These are phyloP conservation scores for Chlorella sp. DNA, from an alignment of 139 green algal genomes.

Conservation along the genomic window DNA sequence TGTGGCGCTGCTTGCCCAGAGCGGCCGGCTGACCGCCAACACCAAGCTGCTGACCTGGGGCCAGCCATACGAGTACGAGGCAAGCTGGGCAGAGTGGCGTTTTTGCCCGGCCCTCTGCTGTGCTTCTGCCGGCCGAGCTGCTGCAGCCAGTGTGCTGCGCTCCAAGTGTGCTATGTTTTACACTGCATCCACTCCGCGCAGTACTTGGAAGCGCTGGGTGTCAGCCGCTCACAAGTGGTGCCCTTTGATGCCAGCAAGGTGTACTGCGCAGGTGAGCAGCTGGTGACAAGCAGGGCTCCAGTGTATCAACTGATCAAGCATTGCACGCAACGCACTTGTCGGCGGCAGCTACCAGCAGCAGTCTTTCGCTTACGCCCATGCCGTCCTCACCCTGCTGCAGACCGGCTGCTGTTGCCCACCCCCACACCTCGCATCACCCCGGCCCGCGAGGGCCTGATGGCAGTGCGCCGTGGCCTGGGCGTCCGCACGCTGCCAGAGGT, in stretches of 20 bases:
- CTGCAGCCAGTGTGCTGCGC: background rate
- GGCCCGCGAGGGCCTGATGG: conserved; percentile 36
- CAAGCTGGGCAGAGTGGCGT: background rate
- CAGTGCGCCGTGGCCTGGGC: conserved; percentile 31
- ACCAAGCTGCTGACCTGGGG: conserved; percentile 54
- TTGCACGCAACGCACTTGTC: too few relatives aligned
- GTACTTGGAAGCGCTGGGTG: conserved; percentile 62
- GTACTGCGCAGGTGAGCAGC: conserved; percentile 39
- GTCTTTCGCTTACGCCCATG: too few relatives aligned
- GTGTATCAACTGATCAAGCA: too few relatives aligned
- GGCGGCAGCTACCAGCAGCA: too few relatives aligned
- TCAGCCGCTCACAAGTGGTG: conserved; percentile 26
- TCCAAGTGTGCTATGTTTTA: background rate
- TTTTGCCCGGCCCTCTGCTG: background rate
- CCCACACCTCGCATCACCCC: conserved; percentile 48
- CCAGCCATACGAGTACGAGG: conserved; percentile 43
- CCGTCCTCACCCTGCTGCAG: background rate
- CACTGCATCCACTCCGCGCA: conserved; percentile 11
- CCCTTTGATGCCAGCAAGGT: conserved; percentile 35
- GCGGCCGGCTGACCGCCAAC: conserved; percentile 24
- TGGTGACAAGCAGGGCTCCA: too few relatives aligned
- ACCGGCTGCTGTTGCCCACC: conserved; percentile 45
- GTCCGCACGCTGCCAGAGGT: conserved; percentile 30
- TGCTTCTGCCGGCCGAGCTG: background rate
- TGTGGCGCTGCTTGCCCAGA: conserved; percentile 31